Percentiles rank a stretch among this genome's conserved stretches.
Evolutionary conservation across 2,329 filamentous ascomycete genomes (phyloP).

Genomic region (Fusarium sarcochroum): DNA sequence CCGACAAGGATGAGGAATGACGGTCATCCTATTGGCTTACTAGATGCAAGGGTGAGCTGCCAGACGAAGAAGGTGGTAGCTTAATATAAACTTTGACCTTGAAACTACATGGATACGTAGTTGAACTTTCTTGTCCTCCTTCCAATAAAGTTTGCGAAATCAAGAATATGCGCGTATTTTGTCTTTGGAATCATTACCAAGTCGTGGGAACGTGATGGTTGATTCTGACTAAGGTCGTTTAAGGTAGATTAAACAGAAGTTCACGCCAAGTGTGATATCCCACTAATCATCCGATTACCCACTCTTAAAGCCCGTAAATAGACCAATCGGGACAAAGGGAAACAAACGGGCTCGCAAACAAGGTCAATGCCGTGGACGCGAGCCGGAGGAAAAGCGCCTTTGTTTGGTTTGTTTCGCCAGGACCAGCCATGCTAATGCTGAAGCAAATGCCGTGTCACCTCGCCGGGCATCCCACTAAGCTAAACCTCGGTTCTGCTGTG

Average conservation of each 20-base stretch:
- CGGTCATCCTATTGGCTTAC: conserved; percentile 20
- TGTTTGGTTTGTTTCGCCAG: not conserved
- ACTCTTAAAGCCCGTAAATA: not conserved
- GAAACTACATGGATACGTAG: conserved; percentile 1
- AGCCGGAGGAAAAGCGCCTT: conserved; percentile 9
- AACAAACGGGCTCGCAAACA: conserved; percentile 21
- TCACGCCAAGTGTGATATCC: conserved; percentile 31
- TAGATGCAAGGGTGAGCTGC: conserved; percentile 13
- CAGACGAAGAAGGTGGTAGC: conserved; percentile 35
- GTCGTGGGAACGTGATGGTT: not conserved
- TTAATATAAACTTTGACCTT: conserved; percentile 21
- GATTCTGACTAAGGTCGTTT: conserved; percentile 1
- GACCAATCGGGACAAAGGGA: conserved; percentile 34
- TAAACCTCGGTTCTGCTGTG: not conserved
- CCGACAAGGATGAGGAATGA: conserved; percentile 39
- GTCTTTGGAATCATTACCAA: not conserved
- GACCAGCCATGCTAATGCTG: not conserved
- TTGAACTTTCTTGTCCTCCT: conserved; percentile 1
- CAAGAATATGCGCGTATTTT: not conserved
- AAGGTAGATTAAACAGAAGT: conserved; percentile 6
- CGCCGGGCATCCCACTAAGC: not conserved
- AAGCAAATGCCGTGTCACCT: conserved; percentile 20
- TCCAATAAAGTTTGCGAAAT: not conserved
- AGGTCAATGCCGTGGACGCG: conserved; percentile 28
- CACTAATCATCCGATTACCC: conserved; percentile 34